Base-by-base conservation (phyloP, 139 green algal genomes). In the Gonium pectorale region DNA sequence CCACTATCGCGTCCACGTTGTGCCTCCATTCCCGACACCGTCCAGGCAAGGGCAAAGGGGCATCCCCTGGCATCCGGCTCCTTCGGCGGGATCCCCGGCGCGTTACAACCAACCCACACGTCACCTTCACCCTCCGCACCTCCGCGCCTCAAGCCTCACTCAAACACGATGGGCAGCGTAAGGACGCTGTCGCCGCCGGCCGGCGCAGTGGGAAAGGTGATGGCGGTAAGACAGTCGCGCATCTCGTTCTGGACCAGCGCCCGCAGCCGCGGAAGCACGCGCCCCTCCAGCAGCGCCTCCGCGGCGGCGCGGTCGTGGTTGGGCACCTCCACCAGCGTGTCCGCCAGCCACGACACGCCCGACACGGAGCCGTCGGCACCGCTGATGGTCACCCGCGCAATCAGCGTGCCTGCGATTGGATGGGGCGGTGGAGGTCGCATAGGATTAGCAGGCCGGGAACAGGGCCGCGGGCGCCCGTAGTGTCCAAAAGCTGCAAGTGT, bases 201-300 rank as follows among this genome's bases (percentile, higher is more conserved):
- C 0, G 29, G n/a, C 19, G 40, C 60, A 2, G 70, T 21, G 2
- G 82, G 82, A 37, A 87, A 87, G 41, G 15, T 24, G 17, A 71
- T 56, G 11, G 43, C 82, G 8, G 60, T 38, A 26, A 87, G 59
- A n/a, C 82, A 78, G 26, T 67, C 71, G 17, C n/a, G 41, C 38
- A 83, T 56, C 70, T 87, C 82, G 35, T 78, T n/a, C 41, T 87
- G 82, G 59, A 87, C 82, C 59, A 81, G 60, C 52, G 82, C 82
- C 3, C 80, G 67, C 80, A 86, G 77, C 62, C 82, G 70, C 56
- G 70, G 59, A 59, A 72, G 70, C 59, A 74, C 56, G 4, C 35
- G 71, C 44, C 44, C 70, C 56, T 82, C 49, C 70, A 69, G 70
- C 67, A 81, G 69, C 68, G 60, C 81, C 38, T 69, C 67, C 4